Conservation (phyloP, 352 stramenopile species). For the Phytophthora sp. region DNA sequence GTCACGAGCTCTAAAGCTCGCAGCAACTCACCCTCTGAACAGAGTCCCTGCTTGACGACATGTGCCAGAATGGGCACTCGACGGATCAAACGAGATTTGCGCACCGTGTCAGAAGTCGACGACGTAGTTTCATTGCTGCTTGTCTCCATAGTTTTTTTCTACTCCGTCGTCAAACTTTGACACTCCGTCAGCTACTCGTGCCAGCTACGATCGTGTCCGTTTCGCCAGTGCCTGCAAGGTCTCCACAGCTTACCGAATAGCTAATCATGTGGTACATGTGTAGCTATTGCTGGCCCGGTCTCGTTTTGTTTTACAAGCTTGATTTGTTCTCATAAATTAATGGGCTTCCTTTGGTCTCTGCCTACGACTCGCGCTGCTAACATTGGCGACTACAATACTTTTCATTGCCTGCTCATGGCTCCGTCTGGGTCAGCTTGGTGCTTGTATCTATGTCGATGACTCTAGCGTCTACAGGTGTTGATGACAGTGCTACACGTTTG, state of each 20-base stretch:
- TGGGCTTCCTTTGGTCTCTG: constrained; percentile 20
- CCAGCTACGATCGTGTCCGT: constrained; percentile 12
- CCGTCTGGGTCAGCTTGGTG: constrained; percentile 23
- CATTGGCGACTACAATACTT: constrained; percentile 24
- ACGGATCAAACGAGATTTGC: constrained; percentile 54
- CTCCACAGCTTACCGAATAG: neutral
- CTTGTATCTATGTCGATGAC: constrained; percentile 15
- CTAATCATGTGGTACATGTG: too few relatives aligned
- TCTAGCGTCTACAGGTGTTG: constrained; percentile 5
- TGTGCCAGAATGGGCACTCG: constrained; percentile 61
- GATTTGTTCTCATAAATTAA: constrained; percentile 42
- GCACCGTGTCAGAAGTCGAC: constrained; percentile 35
- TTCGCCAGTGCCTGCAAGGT: constrained; percentile 5
- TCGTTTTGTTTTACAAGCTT: constrained; percentile 25
- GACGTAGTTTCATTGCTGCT: constrained; percentile 18
- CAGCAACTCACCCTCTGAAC: constrained; percentile 50
- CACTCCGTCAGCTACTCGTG: constrained; percentile 12
- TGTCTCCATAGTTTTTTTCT: constrained; percentile 14
- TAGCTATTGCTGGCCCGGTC: constrained; percentile 23
- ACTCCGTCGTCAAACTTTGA: neutral
- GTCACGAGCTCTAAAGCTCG: constrained; percentile 38
- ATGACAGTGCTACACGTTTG: neutral
- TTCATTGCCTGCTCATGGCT: constrained; percentile 23
- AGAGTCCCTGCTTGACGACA: constrained; percentile 51
- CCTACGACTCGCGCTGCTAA: constrained; percentile 19